Conservation (phyloP, 2,329 filamentous ascomycete genomes). For the Pseudogymnoascus sp. region DNA sequence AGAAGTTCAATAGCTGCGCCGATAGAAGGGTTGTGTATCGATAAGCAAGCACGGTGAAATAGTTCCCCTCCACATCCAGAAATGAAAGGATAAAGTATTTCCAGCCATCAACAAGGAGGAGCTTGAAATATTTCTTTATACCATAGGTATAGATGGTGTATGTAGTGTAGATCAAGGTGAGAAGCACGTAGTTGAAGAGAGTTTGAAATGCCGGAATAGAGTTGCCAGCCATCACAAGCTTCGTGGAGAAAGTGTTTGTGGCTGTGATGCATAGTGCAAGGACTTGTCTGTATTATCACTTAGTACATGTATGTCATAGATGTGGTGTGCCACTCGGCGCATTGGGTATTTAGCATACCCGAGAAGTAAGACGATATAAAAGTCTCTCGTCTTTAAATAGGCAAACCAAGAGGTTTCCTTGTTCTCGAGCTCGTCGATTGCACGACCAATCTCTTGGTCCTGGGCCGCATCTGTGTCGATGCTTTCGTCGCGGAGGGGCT, state of each 20-base stretch:
- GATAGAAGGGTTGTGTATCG: conserved; percentile 85
- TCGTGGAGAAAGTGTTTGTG: conserved; percentile 81
- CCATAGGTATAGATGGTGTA: conserved; percentile 77
- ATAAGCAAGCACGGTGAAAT: conserved; percentile 94
- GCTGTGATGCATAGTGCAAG: conserved; percentile 84
- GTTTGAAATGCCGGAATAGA: conserved; percentile 93
- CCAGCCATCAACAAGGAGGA: conserved; percentile 72
- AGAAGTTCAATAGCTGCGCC: conserved; percentile 95
- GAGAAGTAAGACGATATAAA: conserved; percentile 74
- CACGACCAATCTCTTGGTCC: conserved; percentile 34
- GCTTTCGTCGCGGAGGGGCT: conserved; percentile 17
- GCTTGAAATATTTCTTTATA: conserved; percentile 56
- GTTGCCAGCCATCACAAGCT: conserved; percentile 61
- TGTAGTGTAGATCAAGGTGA: conserved; percentile 74
- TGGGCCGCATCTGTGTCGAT: background rate
- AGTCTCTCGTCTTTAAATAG: conserved; percentile 77
- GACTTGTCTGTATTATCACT: conserved; percentile 49
- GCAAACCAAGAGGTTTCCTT: conserved; percentile 54
- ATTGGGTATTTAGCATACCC: conserved; percentile 44
- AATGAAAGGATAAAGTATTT: conserved; percentile 90
- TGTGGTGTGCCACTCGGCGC: conserved; percentile 10
- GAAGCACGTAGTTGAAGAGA: conserved; percentile 85
- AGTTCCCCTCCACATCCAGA: conserved; percentile 93
- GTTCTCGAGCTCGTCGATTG: conserved; percentile 49
- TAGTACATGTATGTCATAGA: background rate